Base-by-base conservation (phyloP, 2,329 filamentous ascomycete genomes). In the Waltergamsia citrina region DNA sequence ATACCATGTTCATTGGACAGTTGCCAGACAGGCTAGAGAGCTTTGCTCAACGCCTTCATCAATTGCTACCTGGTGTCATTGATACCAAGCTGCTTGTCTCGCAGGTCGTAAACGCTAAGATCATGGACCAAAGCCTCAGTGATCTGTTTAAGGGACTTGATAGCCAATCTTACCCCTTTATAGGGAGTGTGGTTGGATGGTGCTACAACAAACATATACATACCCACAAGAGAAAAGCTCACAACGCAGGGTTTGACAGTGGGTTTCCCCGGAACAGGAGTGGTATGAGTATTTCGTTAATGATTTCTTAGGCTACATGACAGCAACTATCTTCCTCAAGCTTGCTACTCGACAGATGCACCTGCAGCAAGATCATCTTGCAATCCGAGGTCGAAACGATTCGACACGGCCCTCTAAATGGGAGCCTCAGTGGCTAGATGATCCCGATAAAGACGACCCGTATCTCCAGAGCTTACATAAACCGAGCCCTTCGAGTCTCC, bases 221-320 rank as follows among this genome's bases (percentile, higher is more conserved):
- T 32, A 10, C 24, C 24, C 48, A 52, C 29, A 32, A 41, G 16
- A 29, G 37, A n/a, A 28, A 22, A 3, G 43, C 39, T 8, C 76
- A 80, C 36, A 67, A 78, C 43, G 75, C 75, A 6, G 77, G 74
- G 10, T 80, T 65, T 41, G 75, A 80, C 47, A 76, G 71, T 61
- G 48, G 18, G 30, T 32, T 10, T 10, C 7, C 11, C 11, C 8
- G 16, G 17, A 9, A 9, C 7, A 9, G 29, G 22, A 24, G 8
- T 31, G 7, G 9, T 10, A 10, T 29, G 15, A 19, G 7, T 5
- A 29, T 8, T 25, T n/a, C 15, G 10, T 8, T 24, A 14, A 4
- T 35, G 17, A 21, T 28, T 17, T 21, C 18, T 53, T 12, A 57
- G 59, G 59, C 38, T 60, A 46, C 42, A 64, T 66, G 50, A 67